phyloP scores from a whole-genome alignment of 148 eudicot species.

The Polygonum aviculare region DNA sequence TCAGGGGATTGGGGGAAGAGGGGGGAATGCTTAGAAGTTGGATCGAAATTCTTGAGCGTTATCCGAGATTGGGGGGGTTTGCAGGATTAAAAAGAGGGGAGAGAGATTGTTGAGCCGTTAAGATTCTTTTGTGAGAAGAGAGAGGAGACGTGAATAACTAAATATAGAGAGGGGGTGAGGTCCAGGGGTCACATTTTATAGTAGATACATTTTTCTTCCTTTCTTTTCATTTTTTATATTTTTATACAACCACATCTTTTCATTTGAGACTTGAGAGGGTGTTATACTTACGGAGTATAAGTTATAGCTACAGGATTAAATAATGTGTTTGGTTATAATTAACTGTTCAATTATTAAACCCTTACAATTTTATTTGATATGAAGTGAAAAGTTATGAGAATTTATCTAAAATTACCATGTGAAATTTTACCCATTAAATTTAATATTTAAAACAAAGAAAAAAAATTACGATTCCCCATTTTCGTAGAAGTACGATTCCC shows the following conservation, averaged over 20 bases:
- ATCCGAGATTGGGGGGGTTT: neutral
- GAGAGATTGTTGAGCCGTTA: conserved; percentile 11
- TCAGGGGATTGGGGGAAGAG: neutral
- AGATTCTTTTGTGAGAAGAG: conserved; percentile 13
- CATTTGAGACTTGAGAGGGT: too few relatives aligned
- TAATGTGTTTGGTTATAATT: too few relatives aligned
- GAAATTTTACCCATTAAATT: too few relatives aligned
- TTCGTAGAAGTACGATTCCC: too few relatives aligned
- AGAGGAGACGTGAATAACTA: neutral
- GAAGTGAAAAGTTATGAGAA: too few relatives aligned
- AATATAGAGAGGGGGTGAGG: conserved; percentile 1
- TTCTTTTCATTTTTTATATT: neutral
- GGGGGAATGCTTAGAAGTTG: neutral
- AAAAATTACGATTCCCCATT: too few relatives aligned
- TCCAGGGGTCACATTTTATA: neutral
- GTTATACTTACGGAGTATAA: too few relatives aligned
- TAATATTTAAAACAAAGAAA: too few relatives aligned
- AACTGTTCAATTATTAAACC: too few relatives aligned
- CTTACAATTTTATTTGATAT: too few relatives aligned
- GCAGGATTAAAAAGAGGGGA: neutral
- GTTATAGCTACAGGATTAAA: too few relatives aligned
- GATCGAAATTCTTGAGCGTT: conserved; percentile 4
- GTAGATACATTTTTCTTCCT: neutral
- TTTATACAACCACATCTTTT: neutral
- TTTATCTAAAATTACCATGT: too few relatives aligned